Base-by-base conservation (phyloP, 2,329 filamentous ascomycete genomes). In the Colletotrichum destructivum region DNA sequence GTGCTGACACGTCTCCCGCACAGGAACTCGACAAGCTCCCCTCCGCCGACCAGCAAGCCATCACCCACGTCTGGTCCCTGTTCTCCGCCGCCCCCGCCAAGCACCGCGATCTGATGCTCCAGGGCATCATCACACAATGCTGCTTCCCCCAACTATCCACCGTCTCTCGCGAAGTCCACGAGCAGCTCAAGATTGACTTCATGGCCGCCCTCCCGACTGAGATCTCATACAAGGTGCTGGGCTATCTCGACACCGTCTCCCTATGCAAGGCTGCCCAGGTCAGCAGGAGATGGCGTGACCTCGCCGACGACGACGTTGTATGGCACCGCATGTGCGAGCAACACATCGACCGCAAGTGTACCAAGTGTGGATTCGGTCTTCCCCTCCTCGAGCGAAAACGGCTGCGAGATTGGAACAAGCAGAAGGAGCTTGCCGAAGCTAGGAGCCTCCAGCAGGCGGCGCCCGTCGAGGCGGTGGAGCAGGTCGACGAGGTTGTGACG, bases 121-220 rank as follows among this genome's bases (percentile, higher is more conserved):
- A 98, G 81, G 96, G 96, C 75, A 96, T 99, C 77, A 91, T 99
- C 73, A 93, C 96, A 0, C 95, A 98, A 81, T 98, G 96, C 82
- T 99, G 96, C 84, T 98, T 99, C 79, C 96, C 96, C 1, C 96
- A 99, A 79, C 90, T 99, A 8, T 98, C 96, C 42, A 95, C 94
- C 75, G 92, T 99, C 69, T 96, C 96, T 2, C 91, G 94, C 73
- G 94, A 95, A 75, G 94, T 99, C 56, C 93, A 94, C 74, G 95
- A 98, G 75, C 92, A 98, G 74, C 95, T 99, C 78, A 96, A 97
- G 82, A 98, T 99, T 84, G 96, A 99, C 83, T 99, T 98, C 80
- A 86, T 99, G 61, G 90, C 93, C 44, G 95, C 96, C 8, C 87
- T 99, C 0, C 96, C 96, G 6, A 89, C 92, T 51, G 96, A 99